These are phyloP conservation scores for Trichomonascaceae sp. DNA, from an alignment of 1,139 yeast species.

Conservation along the genomic window DNA sequence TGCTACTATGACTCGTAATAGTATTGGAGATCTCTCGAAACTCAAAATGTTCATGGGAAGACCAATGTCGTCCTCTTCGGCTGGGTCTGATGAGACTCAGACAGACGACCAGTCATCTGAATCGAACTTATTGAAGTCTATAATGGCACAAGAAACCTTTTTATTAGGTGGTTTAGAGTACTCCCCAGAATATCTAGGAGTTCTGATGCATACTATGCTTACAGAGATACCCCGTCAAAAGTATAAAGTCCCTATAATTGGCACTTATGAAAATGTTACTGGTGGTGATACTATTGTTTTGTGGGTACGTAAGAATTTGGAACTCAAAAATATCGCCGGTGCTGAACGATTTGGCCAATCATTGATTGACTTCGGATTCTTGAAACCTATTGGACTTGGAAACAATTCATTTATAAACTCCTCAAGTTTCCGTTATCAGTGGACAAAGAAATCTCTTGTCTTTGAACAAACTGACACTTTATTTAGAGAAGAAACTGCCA, in stretches of 20 bases:
- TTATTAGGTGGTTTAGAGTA: constrained; percentile 27
- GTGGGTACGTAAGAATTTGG: constrained; percentile 44
- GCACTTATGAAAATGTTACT: constrained; percentile 54
- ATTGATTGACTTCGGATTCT: constrained; percentile 53
- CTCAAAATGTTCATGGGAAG: constrained; percentile 3
- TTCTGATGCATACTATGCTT: constrained; percentile 38
- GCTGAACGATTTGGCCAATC: constrained; percentile 76
- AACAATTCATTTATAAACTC: constrained; percentile 61
- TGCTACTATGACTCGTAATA: constrained; percentile 1
- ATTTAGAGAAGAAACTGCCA: neutral
- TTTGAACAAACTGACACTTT: constrained; percentile 11
- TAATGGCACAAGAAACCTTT: constrained; percentile 8
- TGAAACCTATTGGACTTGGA: constrained; percentile 50
- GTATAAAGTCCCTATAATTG: constrained; percentile 50
- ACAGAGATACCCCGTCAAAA: constrained; percentile 37
- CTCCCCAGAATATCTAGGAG: constrained; percentile 16
- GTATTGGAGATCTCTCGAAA: constrained; percentile 2
- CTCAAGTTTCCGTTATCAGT: constrained; percentile 63
- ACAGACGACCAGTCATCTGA: constrained; percentile 1
- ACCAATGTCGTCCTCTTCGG: neutral
- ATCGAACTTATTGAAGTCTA: neutral
- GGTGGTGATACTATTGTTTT: constrained; percentile 55
- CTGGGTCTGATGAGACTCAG: constrained; percentile 2
- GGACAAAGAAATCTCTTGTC: constrained; percentile 52
- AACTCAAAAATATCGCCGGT: constrained; percentile 44